Conservation (phyloP, 371 early-diverging fungal genomes). For the Mucor circinelloides region DNA sequence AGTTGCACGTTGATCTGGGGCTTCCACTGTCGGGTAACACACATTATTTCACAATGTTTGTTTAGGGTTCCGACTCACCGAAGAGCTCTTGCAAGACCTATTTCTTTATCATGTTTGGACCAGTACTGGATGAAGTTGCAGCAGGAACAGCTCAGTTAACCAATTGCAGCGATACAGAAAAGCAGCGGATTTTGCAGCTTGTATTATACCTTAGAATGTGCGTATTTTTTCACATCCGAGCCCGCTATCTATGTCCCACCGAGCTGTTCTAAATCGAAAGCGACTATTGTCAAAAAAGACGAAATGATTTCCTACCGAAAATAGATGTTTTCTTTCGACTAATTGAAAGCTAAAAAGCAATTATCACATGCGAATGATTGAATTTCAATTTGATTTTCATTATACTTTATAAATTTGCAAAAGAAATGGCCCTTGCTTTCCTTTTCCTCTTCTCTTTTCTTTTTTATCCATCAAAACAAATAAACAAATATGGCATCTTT, state of each 20-base stretch:
- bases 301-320: neutral
- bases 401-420: neutral
- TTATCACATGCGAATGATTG: conserved; percentile 7
- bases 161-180: too few relatives aligned
- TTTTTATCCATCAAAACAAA: neutral
- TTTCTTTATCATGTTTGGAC: neutral
- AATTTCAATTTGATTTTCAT: neutral
- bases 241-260: neutral
- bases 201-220: neutral
- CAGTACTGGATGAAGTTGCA: too few relatives aligned
- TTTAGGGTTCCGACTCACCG: neutral
- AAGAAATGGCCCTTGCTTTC: neutral
- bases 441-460: neutral
- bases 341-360: neutral
- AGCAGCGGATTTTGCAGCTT: neutral
- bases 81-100: neutral
- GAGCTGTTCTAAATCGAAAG: neutral
- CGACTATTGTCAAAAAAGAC: neutral
- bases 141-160: too few relatives aligned
- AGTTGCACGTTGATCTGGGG: neutral
- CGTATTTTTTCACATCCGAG: neutral
- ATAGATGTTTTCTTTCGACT: neutral
- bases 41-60: neutral
- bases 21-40: neutral
- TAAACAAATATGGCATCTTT: conserved; percentile 27